These are phyloP conservation scores for Kodamaea leandrae DNA, from an alignment of 805 yeast genomes.

Conservation along the genomic window DNA sequence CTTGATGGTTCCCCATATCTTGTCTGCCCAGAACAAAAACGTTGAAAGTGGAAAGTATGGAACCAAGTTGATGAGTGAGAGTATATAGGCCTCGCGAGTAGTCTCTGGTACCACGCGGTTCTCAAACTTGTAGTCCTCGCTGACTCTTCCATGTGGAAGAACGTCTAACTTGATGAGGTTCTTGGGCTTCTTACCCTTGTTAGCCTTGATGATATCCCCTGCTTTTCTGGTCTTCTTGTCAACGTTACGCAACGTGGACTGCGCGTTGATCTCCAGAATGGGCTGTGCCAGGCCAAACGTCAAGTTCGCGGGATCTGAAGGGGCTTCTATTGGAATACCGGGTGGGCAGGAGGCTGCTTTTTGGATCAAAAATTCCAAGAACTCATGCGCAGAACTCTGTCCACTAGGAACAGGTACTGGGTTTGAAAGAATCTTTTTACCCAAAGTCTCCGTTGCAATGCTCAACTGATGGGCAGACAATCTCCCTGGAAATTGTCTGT, in stretches of 20 bases:
- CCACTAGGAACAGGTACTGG: conserved; percentile 16
- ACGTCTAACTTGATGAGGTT: conserved; percentile 20
- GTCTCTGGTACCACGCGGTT: conserved; percentile 35
- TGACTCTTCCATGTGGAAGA: conserved; percentile 10
- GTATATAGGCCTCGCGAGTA: conserved; percentile 47
- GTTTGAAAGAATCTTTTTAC: conserved; percentile 36
- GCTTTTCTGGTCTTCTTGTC: conserved; percentile 17
- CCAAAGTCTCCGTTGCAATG: conserved; percentile 56
- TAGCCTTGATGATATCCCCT: conserved; percentile 26
- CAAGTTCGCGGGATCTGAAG: not conserved
- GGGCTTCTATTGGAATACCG: conserved; percentile 22
- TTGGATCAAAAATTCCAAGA: conserved; percentile 42
- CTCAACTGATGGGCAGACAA: conserved; percentile 54
- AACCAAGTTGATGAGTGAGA: conserved; percentile 47
- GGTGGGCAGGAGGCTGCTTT: conserved; percentile 38
- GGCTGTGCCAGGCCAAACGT: conserved; percentile 31
- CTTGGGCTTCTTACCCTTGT: conserved; percentile 34
- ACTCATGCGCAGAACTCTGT: conserved; percentile 16
- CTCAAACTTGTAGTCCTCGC: conserved; percentile 19
- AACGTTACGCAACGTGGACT: conserved; percentile 32
- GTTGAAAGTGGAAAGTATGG: conserved; percentile 49
- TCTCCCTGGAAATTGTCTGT: conserved; percentile 54
- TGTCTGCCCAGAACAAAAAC: conserved; percentile 48
- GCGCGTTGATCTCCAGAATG: conserved; percentile 34
- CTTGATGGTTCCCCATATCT: conserved; percentile 35